These are phyloP conservation scores for Hansfordia pulvinata DNA, from an alignment of 2,329 filamentous ascomycete species.

Conservation along the genomic window DNA sequence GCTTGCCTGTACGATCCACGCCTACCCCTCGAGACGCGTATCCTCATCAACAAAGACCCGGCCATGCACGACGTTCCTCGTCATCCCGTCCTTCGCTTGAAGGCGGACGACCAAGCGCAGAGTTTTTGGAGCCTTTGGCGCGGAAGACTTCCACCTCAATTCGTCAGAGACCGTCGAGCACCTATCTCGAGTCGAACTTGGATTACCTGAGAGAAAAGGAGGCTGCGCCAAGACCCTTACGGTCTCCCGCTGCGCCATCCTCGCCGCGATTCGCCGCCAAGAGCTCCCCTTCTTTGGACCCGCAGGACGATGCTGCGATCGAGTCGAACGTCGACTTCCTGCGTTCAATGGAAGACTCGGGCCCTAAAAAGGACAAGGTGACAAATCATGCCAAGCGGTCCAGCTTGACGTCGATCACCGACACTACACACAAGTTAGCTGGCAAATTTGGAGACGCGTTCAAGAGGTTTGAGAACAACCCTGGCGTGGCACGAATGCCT, in stretches of 20 bases:
- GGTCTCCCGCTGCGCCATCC: constrained; percentile 20
- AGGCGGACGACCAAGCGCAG: constrained; percentile 49
- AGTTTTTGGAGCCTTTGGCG: constrained; percentile 45
- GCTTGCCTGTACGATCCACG: no score
- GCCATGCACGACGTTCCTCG: constrained; percentile 26
- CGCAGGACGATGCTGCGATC: constrained; percentile 51
- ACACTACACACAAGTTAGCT: constrained; percentile 70
- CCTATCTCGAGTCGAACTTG: constrained; percentile 69
- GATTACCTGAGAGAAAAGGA: constrained; percentile 75
- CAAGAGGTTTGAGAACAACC: constrained; percentile 66
- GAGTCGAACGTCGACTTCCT: constrained; percentile 74
- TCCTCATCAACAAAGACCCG: no score
- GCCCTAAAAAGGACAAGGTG: constrained; percentile 38
- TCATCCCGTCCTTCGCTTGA: constrained; percentile 59
- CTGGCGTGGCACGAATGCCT: constrained; percentile 24
- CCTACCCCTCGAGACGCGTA: no score
- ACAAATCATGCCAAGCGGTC: constrained; percentile 56
- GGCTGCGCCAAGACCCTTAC: constrained; percentile 28
- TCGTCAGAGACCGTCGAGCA: constrained; percentile 63
- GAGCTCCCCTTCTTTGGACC: constrained; percentile 26
- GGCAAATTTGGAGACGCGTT: constrained; percentile 91
- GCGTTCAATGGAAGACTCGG: constrained; percentile 57
- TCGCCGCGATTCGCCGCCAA: constrained; percentile 22
- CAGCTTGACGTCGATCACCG: constrained; percentile 58
- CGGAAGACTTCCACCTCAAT: constrained; percentile 39